phyloP scores from a whole-genome alignment of 441 rosid species.

The Eruca vesicaria region DNA sequence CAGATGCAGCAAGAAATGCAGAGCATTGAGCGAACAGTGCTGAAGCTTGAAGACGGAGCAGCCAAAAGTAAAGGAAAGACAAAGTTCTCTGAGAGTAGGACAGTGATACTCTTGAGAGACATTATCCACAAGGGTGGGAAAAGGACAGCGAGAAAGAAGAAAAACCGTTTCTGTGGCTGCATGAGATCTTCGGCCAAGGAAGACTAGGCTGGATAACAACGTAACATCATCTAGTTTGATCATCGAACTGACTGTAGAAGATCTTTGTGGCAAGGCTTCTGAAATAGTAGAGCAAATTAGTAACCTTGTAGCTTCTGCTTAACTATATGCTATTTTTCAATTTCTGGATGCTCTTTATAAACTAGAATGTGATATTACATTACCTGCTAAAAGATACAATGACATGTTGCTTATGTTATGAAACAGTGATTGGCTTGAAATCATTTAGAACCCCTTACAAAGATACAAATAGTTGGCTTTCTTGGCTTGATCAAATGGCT shows the following conservation, averaged over 20 bases:
- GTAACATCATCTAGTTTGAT: slow-evolving; percentile 17
- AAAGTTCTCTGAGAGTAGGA: slow-evolving; percentile 50
- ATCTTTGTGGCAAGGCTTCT: slow-evolving; percentile 5
- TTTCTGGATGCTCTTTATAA: slow-evolving; percentile 11
- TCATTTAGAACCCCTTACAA: too few species aligned
- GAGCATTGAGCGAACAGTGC: slow-evolving; percentile 55
- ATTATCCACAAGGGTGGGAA: slow-evolving; percentile 62
- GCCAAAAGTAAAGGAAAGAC: slow-evolving; percentile 46
- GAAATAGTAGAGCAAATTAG: slow-evolving; percentile 8
- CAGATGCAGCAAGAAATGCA: slow-evolving; percentile 74
- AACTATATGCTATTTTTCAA: not conserved
- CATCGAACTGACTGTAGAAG: slow-evolving; percentile 25
- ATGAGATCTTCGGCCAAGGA: slow-evolving; percentile 37
- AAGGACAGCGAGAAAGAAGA: slow-evolving; percentile 54
- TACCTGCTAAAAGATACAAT: slow-evolving; percentile 27
- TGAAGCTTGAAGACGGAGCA: slow-evolving; percentile 73
- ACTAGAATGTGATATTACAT: slow-evolving; percentile 27
- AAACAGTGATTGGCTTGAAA: slow-evolving; percentile 51
- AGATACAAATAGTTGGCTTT: slow-evolving; percentile 26
- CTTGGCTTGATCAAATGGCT: not conserved
- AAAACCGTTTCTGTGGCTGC: slow-evolving; percentile 76
- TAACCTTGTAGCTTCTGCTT: slow-evolving; percentile 23
- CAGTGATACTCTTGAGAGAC: slow-evolving; percentile 66
- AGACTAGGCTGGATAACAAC: slow-evolving; percentile 32
- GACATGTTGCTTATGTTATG: slow-evolving; percentile 11